These are phyloP conservation scores for Carex pumila DNA, from an alignment of 176 grass and related monocot species.

Conservation along the genomic window DNA sequence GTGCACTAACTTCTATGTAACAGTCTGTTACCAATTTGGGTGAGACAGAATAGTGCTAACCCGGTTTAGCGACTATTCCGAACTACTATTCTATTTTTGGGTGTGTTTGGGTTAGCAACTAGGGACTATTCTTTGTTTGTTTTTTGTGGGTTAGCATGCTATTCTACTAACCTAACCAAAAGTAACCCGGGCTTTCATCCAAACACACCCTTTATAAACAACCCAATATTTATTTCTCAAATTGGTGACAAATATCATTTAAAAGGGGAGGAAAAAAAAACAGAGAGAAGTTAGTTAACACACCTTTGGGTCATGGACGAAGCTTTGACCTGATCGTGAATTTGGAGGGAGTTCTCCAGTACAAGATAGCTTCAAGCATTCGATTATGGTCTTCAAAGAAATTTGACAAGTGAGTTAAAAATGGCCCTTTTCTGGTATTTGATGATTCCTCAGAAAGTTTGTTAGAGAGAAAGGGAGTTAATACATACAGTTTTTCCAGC, in stretches of 20 bases:
- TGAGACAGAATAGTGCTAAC: too few relatives aligned
- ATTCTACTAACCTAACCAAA: too few relatives aligned
- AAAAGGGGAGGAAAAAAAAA: background rate
- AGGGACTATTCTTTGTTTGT: too few relatives aligned
- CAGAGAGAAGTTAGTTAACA: background rate
- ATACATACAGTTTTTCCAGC: slow-evolving; percentile 86
- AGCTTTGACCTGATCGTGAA: slow-evolving; percentile 86
- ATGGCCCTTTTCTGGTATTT: background rate
- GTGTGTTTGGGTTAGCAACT: too few relatives aligned
- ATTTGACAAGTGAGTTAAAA: background rate
- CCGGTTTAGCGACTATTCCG: too few relatives aligned
- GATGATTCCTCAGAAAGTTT: background rate
- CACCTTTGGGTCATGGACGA: slow-evolving; percentile 93
- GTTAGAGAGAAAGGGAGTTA: background rate
- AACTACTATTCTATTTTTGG: too few relatives aligned
- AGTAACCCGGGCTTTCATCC: too few relatives aligned
- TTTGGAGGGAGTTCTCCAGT: slow-evolving; percentile 91
- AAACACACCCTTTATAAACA: background rate
- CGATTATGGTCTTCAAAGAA: slow-evolving; percentile 75
- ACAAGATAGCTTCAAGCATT: slow-evolving; percentile 94
- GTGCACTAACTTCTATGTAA: too few relatives aligned
- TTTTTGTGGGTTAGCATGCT: too few relatives aligned
- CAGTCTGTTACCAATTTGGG: too few relatives aligned
- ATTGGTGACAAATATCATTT: background rate
- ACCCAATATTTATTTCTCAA: background rate